A percentile compares a stretch with the other conserved stretches of the same genome.
Evolutionary conservation across 257 asterid species (phyloP).

Genomic region (Solanum peruvianum): DNA sequence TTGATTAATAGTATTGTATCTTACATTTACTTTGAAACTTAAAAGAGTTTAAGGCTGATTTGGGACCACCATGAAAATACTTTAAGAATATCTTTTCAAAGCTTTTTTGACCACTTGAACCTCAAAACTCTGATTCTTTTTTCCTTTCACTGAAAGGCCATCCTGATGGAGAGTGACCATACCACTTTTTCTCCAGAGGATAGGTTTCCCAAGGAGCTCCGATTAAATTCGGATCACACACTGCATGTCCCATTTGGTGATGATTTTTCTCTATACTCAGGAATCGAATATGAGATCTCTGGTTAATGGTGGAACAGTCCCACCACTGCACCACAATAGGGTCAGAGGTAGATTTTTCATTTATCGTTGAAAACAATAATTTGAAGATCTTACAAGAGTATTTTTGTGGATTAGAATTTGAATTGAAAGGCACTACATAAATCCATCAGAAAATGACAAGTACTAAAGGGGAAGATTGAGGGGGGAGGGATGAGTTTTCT

Average conservation of each 20-base stretch:
- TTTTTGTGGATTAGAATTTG: not conserved
- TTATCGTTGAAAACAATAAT: not conserved
- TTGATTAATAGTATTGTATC: not conserved
- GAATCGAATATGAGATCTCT: not conserved
- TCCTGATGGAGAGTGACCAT: constrained; percentile 1
- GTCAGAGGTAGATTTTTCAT: not conserved
- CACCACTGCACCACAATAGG: not conserved
- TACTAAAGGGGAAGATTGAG: not conserved
- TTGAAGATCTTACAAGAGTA: not conserved
- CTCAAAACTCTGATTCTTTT: not conserved
- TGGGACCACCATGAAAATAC: constrained; percentile 13
- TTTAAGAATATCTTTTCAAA: constrained; percentile 11
- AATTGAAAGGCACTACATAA: not conserved
- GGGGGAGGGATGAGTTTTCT: not conserved
- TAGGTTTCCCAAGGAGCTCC: not conserved
- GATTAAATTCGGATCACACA: too few species aligned
- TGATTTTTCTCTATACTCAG: not conserved
- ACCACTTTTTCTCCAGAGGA: not conserved
- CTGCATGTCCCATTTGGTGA: not conserved
- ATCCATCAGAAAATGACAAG: not conserved
- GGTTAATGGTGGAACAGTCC: not conserved
- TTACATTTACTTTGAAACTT: not conserved
- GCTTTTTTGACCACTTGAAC: constrained; percentile 16
- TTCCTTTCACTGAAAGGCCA: constrained; percentile 2
- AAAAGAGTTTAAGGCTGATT: not conserved